Evolutionary conservation across 176 grass and related monocot genomes (phyloP), one percentile per base, ranked within the genome.

Genomic region (Triticum dicoccoides): DNA sequence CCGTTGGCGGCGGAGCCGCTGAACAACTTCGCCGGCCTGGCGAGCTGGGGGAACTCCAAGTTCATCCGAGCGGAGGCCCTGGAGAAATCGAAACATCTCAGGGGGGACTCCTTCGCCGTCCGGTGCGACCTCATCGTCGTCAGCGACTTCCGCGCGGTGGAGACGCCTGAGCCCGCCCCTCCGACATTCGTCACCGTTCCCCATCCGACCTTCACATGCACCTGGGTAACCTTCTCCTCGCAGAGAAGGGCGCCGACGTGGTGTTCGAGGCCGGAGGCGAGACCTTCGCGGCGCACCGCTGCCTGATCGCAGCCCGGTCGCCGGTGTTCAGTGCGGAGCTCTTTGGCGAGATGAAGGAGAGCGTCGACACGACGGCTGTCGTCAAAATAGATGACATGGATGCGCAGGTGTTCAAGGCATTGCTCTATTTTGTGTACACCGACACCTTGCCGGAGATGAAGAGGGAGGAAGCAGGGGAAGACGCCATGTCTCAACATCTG

Each of bases 221-320:
- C 44, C 70, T 73, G n/a, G 38, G n/a, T 3, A 23, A 12, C 3
- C 70, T 73, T 11, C 70, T 73, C 5, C 70, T 73, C 11, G 6
- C 38, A 6, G 70, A 20, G 13, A 73, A 12, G 70, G 70, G 70
- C n/a, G 2, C 70, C 21, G 70, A 73, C 2, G 70, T 73, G 11
- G 38, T 73, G 70, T 73, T 73, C 39, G 70, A 73, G 70, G 70
- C 39, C 7, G 70, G 70, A 3, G 70, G 70, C 38, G 70, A 73
- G 39, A 73, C 70, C 1, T 73, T 73, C 70, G 39, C 70, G 11
- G 70, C 39, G 6, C 70, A 73, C 39, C 70, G 70, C 38, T 73
- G 70, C 70, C n/a, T 73, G n/a, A 39, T 73, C 70, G 39, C 70
- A 5, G 70, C 70, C 38, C 21, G 39, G 3, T 73, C 70, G n/a